Percentiles rank a stretch among this genome's conserved stretches.
phyloP scores from a whole-genome alignment of 176 grass and related monocot species.

The Oryza officinalis region DNA sequence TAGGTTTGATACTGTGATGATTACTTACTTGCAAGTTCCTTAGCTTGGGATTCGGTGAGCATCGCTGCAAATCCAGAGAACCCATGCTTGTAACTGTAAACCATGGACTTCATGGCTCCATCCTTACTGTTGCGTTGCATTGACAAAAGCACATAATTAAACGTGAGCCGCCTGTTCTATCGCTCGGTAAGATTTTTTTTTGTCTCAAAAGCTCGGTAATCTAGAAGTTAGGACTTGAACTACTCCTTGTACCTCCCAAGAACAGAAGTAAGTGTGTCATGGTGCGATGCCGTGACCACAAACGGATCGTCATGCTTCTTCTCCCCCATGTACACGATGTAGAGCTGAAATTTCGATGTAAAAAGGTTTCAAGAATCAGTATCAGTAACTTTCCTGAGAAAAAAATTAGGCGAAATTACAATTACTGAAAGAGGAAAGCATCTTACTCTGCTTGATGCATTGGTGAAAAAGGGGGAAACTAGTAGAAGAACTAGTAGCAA shows the following conservation, averaged over 20 bases:
- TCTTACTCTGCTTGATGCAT: slow-evolving; percentile 29
- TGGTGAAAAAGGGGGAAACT: neutral
- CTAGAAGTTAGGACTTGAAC: neutral
- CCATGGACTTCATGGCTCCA: slow-evolving; percentile 4
- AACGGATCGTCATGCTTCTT: slow-evolving; percentile 31
- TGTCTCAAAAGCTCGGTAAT: neutral
- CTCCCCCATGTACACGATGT: slow-evolving; percentile 37
- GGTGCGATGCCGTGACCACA: slow-evolving; percentile 5
- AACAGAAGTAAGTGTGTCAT: slow-evolving; percentile 7
- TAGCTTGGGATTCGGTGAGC: slow-evolving; percentile 22
- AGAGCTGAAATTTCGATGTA: slow-evolving; percentile 13
- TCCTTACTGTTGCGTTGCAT: slow-evolving; percentile 23
- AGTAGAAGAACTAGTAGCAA: neutral
- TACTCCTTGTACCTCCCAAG: slow-evolving; percentile 25
- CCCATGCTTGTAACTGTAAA: slow-evolving; percentile 31
- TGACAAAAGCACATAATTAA: neutral
- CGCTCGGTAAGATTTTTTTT: too few relatives aligned
- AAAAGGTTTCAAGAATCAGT: neutral
- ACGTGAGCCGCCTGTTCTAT: neutral
- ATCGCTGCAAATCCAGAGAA: slow-evolving; percentile 27
- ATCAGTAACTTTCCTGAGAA: neutral
- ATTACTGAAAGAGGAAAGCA: neutral
- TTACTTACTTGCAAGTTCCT: neutral
- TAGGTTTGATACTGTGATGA: neutral
- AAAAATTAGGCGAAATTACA: neutral